Conservation (phyloP, 257 asterid genomes). For the Scutellaria galericulata region DNA sequence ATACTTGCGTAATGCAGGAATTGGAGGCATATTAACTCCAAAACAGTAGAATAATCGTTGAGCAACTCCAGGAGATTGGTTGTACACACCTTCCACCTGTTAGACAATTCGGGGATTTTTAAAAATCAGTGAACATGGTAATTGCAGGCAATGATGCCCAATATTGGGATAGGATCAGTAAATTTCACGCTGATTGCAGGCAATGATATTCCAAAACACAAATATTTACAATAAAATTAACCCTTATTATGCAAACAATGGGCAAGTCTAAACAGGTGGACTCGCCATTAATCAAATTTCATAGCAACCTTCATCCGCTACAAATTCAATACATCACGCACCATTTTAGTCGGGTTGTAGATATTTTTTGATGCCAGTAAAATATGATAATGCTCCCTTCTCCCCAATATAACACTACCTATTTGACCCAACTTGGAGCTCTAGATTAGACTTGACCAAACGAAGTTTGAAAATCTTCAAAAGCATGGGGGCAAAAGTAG, state of each 20-base stretch:
- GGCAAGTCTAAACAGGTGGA: neutral
- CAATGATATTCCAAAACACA: conserved; percentile 15
- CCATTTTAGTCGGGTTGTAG: conserved; percentile 3
- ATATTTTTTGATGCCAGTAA: conserved; percentile 7
- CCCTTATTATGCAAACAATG: neutral
- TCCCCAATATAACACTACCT: neutral
- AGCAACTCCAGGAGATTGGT: conserved; percentile 62
- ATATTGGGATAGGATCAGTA: conserved; percentile 6
- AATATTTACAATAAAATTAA: neutral
- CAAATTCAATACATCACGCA: conserved; percentile 9
- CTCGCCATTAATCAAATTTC: neutral
- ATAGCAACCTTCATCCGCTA: neutral
- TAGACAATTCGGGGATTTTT: conserved; percentile 17
- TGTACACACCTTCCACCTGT: conserved; percentile 64
- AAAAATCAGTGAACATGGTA: conserved; percentile 9
- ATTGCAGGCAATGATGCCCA: conserved; percentile 14
- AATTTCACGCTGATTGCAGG: neutral
- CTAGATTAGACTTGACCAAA: neutral
- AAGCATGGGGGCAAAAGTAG: neutral
- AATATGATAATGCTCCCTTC: conserved; percentile 2
- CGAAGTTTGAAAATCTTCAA: neutral
- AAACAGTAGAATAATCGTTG: conserved; percentile 71
- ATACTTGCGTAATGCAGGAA: conserved; percentile 83
- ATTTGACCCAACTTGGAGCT: neutral
- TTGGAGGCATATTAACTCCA: conserved; percentile 68